phyloP scores from a whole-genome alignment of 768 basidiomycete species.

The Auricularia cornea region DNA sequence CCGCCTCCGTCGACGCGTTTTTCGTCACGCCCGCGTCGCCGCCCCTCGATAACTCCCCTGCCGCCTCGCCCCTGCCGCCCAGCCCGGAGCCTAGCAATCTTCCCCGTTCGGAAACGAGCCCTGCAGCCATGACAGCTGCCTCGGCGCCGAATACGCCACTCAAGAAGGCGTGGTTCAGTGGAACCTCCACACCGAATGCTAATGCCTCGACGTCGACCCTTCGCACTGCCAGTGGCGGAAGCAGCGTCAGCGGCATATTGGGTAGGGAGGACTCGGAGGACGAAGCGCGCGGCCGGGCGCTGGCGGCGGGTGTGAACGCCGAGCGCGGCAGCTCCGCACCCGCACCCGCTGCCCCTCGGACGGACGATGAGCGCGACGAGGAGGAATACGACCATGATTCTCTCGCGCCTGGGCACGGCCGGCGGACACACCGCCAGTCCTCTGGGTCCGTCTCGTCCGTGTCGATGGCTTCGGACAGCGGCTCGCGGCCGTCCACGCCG shows the following conservation, averaged over 20 bases:
- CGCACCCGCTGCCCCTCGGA: not conserved
- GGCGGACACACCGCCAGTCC: not conserved
- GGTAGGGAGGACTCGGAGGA: not conserved
- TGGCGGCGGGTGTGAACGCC: not conserved
- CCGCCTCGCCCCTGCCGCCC: not conserved
- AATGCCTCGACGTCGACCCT: not conserved
- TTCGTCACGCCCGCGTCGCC: conserved; percentile 29
- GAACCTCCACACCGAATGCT: too few relatives aligned
- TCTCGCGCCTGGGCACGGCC: not conserved
- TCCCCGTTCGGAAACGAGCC: not conserved
- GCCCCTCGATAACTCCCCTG: too few relatives aligned
- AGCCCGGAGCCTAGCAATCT: not conserved
- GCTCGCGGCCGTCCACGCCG: conserved; percentile 22
- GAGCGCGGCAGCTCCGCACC: not conserved
- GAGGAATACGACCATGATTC: not conserved
- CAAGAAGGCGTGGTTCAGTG: not conserved
- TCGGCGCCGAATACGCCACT: not conserved
- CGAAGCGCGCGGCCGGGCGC: not conserved
- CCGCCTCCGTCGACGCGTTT: not conserved
- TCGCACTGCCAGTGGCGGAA: not conserved
- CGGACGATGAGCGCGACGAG: not conserved
- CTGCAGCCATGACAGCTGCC: not conserved
- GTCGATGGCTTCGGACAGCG: conserved; percentile 40
- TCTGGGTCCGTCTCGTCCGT: conserved; percentile 19
- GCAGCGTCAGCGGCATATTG: not conserved